These are phyloP conservation scores for Kurtzmaniella quercitrusa DNA, from an alignment of 1,139 yeast genomes.

Conservation along the genomic window DNA sequence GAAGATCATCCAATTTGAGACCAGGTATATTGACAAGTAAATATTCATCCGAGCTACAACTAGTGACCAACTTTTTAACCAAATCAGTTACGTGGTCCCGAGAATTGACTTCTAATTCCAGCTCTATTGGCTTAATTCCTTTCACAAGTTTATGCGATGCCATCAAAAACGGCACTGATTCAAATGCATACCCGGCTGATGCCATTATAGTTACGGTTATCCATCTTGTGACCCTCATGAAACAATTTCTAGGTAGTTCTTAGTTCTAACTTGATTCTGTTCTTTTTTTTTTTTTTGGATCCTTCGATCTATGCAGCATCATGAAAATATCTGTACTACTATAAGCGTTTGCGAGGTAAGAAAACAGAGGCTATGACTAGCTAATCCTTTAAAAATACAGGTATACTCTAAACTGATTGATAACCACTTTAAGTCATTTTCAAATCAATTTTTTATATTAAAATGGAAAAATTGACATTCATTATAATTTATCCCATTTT, in stretches of 20 bases:
- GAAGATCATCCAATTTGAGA: constrained; percentile 53
- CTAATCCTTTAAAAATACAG: too few species aligned
- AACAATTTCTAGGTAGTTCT: not conserved
- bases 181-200: constrained; percentile 9
- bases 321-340: not conserved
- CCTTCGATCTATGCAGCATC: not conserved
- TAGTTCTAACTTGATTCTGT: not conserved
- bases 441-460: too few species aligned
- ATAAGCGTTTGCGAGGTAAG: too few species aligned
- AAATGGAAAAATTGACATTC: too few species aligned
- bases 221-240: not conserved
- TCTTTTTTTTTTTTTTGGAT: not conserved
- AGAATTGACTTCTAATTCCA: constrained; percentile 4
- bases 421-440: too few species aligned
- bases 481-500: too few species aligned
- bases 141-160: constrained; percentile 42
- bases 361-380: too few species aligned
- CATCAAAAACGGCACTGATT: constrained; percentile 33
- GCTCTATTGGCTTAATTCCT: constrained; percentile 21
- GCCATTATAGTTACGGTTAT: not conserved
- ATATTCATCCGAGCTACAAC: constrained; percentile 70
- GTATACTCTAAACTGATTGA: too few species aligned
- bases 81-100: constrained; percentile 40
- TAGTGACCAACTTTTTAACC: constrained; percentile 46
- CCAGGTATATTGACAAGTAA: constrained; percentile 72